Base-by-base conservation (phyloP, 2,329 filamentous ascomycete genomes). In the Metarhizium guizhouense region DNA sequence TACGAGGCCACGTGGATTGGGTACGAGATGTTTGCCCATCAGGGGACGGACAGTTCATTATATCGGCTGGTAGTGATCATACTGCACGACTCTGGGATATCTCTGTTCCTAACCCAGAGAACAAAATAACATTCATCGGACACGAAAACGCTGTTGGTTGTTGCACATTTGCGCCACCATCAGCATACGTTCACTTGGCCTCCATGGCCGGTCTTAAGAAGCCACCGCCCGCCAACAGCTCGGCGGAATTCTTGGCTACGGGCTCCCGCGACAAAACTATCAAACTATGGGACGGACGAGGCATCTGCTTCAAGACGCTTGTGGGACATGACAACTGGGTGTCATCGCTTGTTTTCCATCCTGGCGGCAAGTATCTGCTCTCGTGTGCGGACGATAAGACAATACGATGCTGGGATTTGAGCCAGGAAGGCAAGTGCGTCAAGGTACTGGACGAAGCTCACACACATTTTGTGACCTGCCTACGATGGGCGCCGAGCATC, bases 241-340 rank as follows among this genome's bases (percentile, higher is more conserved):
- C 86, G 0, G 90, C 89, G 5, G 93, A 96, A 67, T 97, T 90
- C 67, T 81, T 96, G 67, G 93, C 92, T 0, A 96, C 92, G 0
- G 93, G 90, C 10, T 88, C 87, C 8, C 79, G 93, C 68, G 93
- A 96, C 71, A 96, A 96, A 75, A 87, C 86, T 0, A 95, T 97
- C 67, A 86, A 86, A 64, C 74, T 97, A 6, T 96, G 92, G 90
- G 90, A 96, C 68, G 81, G 86, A 11, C 82, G 90, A 54, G 93
- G 93, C 36, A 90, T 86, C 11, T 83, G 90, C 60, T 84, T 96
- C 67, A 93, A 90, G 69, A 94, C 88, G 0, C 76, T 97, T 1
- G 74, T 84, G 1, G 93, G 93, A 2, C 93, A 96, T 68, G 92
- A 96, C 69, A 96, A 96, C 68, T 97, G 93, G 93, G 84, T 97